Evolutionary conservation across 2,329 filamentous ascomycete genomes (phyloP).

Genomic region (Botrytis fabae): DNA sequence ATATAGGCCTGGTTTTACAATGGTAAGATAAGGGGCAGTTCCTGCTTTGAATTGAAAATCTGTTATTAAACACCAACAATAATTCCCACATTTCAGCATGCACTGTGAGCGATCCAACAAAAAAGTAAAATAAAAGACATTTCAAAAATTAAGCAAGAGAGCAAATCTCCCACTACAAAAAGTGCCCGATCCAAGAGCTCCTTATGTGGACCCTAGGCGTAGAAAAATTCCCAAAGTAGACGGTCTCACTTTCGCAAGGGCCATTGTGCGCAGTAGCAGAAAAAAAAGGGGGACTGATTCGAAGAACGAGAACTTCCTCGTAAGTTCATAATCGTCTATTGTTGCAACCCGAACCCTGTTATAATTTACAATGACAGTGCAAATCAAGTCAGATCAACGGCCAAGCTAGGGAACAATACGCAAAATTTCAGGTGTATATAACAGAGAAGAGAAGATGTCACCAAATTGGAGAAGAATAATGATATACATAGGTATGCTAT

Average conservation of each 20-base stretch:
- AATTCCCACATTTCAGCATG: not conserved
- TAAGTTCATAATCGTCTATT: not conserved
- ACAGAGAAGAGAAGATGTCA: not conserved
- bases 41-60: no score
- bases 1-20: not conserved
- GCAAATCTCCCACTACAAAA: not conserved
- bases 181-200: not conserved
- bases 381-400: not conserved
- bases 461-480: not conserved
- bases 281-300: not conserved
- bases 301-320: not conserved
- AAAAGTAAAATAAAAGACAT: not conserved
- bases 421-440: not conserved
- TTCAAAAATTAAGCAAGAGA: not conserved
- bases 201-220: not conserved
- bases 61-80: not conserved
- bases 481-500: constrained; percentile 6
- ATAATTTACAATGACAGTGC: not conserved
- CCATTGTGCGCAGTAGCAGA: not conserved
- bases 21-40: not conserved
- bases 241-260: not conserved
- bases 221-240: not conserved
- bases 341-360: no score
- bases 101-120: not conserved
- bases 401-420: not conserved